Evolutionary conservation across 306 rosid genomes (phyloP).

Genomic region (Vicia sativa): DNA sequence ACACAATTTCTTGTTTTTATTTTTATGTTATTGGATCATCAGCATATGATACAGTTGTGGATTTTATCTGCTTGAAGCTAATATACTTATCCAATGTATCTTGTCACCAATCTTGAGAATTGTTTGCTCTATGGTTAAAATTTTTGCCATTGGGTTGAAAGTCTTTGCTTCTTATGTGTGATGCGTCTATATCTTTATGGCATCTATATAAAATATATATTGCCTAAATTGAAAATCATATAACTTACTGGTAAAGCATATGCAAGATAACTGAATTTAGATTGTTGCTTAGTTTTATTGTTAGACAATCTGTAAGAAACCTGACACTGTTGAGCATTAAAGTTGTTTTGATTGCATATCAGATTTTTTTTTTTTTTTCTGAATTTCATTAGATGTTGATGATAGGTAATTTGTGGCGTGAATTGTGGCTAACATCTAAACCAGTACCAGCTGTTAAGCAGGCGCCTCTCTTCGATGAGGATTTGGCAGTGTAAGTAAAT

Average conservation of each 20-base stretch:
- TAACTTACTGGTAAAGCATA: slow-evolving; percentile 24
- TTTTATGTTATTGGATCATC: slow-evolving; percentile 9
- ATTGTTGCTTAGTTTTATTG: slow-evolving; percentile 23
- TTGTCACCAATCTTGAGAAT: slow-evolving; percentile 23
- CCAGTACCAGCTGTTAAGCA: slow-evolving; percentile 96
- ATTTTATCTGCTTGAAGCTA: slow-evolving; percentile 26
- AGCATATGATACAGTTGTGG: slow-evolving; percentile 10
- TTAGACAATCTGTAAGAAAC: slow-evolving; percentile 16
- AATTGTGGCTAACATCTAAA: slow-evolving; percentile 91
- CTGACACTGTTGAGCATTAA: slow-evolving; percentile 3
- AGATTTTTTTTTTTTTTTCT: slow-evolving; percentile 9
- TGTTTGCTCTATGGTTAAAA: slow-evolving; percentile 16
- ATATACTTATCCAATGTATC: slow-evolving; percentile 30
- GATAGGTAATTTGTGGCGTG: slow-evolving; percentile 95
- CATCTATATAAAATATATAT: slow-evolving; percentile 22
- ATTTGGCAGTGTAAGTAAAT: slow-evolving; percentile 87
- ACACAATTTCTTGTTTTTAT: not conserved
- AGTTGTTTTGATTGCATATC: slow-evolving; percentile 27
- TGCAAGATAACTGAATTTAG: slow-evolving; percentile 17
- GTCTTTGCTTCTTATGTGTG: slow-evolving; percentile 9
- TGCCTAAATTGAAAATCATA: slow-evolving; percentile 23
- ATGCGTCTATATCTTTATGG: slow-evolving; percentile 10
- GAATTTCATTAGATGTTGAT: slow-evolving; percentile 35
- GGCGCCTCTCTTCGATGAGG: slow-evolving; percentile 95
- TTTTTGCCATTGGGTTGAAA: slow-evolving; percentile 15